A percentile compares a stretch with the other conserved stretches of the same genome.
phyloP scores from a whole-genome alignment of 2,329 filamentous ascomycete species.

The Diaporthe sp. region DNA sequence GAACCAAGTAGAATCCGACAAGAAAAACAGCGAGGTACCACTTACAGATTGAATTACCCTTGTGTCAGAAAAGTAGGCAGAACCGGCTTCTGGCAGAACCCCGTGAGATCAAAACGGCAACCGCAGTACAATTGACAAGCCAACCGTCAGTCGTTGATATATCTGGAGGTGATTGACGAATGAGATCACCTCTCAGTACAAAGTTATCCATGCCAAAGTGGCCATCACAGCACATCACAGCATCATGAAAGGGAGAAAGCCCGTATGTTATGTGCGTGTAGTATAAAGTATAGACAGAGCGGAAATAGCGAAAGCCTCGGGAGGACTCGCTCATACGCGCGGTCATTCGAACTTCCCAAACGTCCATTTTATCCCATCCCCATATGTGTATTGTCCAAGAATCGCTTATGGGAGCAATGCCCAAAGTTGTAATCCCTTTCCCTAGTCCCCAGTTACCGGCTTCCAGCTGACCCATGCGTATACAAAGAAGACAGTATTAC shows the following conservation, averaged over 20 bases:
- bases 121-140: background rate
- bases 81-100: background rate
- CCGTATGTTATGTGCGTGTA: conserved; percentile 13
- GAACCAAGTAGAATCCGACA: background rate
- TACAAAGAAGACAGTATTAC: conserved; percentile 22
- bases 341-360: background rate
- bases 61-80: background rate
- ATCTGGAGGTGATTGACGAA: background rate
- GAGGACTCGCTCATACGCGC: background rate
- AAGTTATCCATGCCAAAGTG: background rate
- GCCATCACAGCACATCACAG: background rate
- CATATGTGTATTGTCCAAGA: background rate
- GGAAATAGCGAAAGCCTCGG: background rate
- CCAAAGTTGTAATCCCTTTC: background rate
- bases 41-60: background rate
- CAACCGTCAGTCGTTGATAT: background rate
- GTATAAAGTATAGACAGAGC: conserved; percentile 19
- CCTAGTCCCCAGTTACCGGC: background rate
- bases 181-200: background rate
- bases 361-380: background rate
- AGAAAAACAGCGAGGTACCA: background rate
- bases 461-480: background rate
- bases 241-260: background rate
- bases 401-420: background rate
- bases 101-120: too few species aligned